phyloP scores from a whole-genome alignment of 208 protist genomes.

The Leishmania mexicana region DNA sequence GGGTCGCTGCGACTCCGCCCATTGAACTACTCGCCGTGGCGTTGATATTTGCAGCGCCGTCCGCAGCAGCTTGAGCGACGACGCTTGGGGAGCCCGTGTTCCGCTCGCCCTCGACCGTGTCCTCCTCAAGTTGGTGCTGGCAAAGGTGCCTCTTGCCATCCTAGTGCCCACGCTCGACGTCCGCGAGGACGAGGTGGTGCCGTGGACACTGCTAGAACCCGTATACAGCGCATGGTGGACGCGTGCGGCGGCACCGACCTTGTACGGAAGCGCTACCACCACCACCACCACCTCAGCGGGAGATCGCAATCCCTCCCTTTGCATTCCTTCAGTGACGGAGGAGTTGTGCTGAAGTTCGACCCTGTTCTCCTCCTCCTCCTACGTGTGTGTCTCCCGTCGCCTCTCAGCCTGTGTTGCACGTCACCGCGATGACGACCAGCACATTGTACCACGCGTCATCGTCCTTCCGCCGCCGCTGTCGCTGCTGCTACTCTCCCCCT shows the following conservation, averaged over 20 bases:
- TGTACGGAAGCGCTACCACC: no score
- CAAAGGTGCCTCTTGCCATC: slow-evolving; percentile 46
- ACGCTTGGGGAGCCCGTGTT: slow-evolving; percentile 8
- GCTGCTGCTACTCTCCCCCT: background rate
- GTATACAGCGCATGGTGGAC: slow-evolving; percentile 15
- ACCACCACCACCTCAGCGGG: no score
- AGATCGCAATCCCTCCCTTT: no score
- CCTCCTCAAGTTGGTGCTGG: slow-evolving; percentile 47
- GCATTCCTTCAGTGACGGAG: no score
- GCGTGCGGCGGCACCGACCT: background rate
- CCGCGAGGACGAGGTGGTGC: slow-evolving; percentile 23
- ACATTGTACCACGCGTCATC: no score
- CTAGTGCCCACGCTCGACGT: slow-evolving; percentile 49
- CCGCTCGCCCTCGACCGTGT: slow-evolving; percentile 22
- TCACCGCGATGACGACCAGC: no score
- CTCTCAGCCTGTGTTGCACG: no score
- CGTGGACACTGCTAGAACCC: slow-evolving; percentile 1
- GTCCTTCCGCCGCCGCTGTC: no score
- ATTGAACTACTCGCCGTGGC: slow-evolving; percentile 14
- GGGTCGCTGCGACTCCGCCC: background rate
- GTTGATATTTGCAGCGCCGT: slow-evolving; percentile 9
- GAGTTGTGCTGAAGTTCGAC: no score
- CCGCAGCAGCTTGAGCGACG: slow-evolving; percentile 2
- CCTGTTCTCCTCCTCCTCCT: no score
- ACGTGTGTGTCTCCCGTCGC: no score